A percentile compares a stretch with the other conserved stretches of the same genome.
Conservation (phyloP, 2,329 filamentous ascomycete genomes). For the Fusarium miscanthi region DNA sequence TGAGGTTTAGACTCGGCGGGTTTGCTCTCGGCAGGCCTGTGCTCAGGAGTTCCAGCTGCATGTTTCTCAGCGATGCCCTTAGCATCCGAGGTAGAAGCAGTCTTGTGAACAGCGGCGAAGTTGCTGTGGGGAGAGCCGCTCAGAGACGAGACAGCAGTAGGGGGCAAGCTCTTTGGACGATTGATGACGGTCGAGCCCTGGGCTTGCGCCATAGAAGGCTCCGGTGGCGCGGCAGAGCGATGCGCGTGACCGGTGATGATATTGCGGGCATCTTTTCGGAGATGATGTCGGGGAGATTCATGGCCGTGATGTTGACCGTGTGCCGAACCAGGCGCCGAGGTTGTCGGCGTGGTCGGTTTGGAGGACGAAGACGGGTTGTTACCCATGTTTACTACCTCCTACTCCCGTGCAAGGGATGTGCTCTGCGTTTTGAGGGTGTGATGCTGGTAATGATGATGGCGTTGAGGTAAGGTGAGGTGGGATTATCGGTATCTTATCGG, state of each 20-base stretch:
- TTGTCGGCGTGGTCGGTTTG: conserved; percentile 51
- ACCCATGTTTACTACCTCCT: conserved; percentile 47
- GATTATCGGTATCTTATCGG: conserved; percentile 32
- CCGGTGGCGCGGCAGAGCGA: conserved; percentile 68
- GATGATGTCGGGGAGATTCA: conserved; percentile 47
- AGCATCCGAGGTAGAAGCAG: conserved; percentile 34
- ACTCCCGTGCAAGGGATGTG: conserved; percentile 12
- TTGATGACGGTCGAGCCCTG: conserved; percentile 65
- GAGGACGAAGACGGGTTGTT: conserved; percentile 54
- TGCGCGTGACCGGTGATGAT: conserved; percentile 67
- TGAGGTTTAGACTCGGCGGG: conserved; percentile 26
- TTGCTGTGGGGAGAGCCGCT: conserved; percentile 59
- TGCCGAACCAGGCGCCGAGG: conserved; percentile 42
- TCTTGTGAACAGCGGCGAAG: conserved; percentile 46
- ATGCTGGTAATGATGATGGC: background rate
- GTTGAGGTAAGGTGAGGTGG: background rate
- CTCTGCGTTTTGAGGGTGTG: conserved; percentile 1
- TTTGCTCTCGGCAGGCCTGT: conserved; percentile 38
- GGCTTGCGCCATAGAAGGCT: conserved; percentile 70
- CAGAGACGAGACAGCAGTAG: conserved; percentile 61
- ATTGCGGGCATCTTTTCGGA: conserved; percentile 56
- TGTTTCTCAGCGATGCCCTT: conserved; percentile 24
- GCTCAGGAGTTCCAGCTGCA: conserved; percentile 9
- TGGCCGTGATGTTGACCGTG: conserved; percentile 38
- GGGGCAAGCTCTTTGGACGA: conserved; percentile 59